Evolutionary conservation across 2,329 filamentous ascomycete species (phyloP), one percentile per base, ranked within the genome.

Genomic region (Venturia asperata): DNA sequence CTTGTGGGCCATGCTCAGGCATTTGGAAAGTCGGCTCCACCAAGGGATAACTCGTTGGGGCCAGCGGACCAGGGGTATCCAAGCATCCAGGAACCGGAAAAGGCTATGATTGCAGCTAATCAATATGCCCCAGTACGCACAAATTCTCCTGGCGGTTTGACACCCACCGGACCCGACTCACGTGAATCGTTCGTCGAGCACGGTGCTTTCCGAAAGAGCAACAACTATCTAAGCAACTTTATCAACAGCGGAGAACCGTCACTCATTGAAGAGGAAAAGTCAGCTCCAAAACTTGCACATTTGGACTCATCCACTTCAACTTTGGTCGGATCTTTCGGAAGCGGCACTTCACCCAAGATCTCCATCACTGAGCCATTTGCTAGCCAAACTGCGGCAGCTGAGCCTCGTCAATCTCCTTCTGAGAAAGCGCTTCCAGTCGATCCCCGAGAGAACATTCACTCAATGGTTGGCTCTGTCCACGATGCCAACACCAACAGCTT

Each of bases 1-100:
- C 77, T 87, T 27, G 71, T 87, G 58, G 75, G 77, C 62, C 85
- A 86, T 71, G 84, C 84, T 17, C 81, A 83, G 69, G 75, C 79
- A 34, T 85, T 86, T 80, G 84, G 84, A 11, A 79, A 78, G 11
- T 83, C 82, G 3, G 75, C 78, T 58, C 80, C 81, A n/a, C 74
- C 77, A 17, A 72, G 74, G 64, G 73, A 74, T 67, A 75, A 76
- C 62, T 75, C 77, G 1, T 69, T 75, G 64, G 27, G 30, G 19
- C 69, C 68, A 39, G 67, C 71, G 39, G 61, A 56, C 19, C 62
- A 27, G 1, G 42, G 17, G 2, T 21, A 61, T 34, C 62, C 47
- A 41, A 24, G 37, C 34, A 52, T 45, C 13, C 69, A 72, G 62
- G 68, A 74, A 49, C 67, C 68, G 17, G 67, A 66, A n/a, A 30